These are phyloP conservation scores for Darksidea phi DNA, from an alignment of 495 filamentous ascomycete genomes.

Conservation along the genomic window DNA sequence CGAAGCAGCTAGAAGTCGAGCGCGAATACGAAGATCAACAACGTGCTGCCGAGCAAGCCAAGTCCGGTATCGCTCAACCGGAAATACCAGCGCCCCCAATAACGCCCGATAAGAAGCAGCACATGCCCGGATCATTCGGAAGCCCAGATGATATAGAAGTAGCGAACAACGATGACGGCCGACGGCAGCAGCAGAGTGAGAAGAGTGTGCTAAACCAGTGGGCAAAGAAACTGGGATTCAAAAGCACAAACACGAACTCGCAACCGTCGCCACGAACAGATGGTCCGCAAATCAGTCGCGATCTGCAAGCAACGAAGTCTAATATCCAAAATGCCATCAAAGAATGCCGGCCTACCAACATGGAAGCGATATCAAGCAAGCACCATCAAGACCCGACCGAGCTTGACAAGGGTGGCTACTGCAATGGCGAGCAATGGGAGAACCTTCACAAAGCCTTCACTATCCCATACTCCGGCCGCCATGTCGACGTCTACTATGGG, in stretches of 20 bases:
- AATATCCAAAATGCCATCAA: slow-evolving; percentile 79
- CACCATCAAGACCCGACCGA: slow-evolving; percentile 52
- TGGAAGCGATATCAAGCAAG: slow-evolving; percentile 21
- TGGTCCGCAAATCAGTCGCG: slow-evolving; percentile 54
- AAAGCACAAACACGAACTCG: slow-evolving; percentile 11
- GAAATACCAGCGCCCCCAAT: slow-evolving; percentile 43
- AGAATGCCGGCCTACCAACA: slow-evolving; percentile 72
- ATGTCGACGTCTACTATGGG: slow-evolving; percentile 61
- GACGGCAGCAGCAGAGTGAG: slow-evolving; percentile 36
- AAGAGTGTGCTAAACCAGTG: slow-evolving; percentile 34
- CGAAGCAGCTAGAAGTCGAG: slow-evolving; percentile 64
- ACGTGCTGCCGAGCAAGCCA: slow-evolving; percentile 60
- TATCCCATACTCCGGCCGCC: slow-evolving; percentile 52
- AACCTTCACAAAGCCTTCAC: slow-evolving; percentile 75
- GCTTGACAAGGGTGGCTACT: slow-evolving; percentile 78
- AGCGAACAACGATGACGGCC: not conserved
- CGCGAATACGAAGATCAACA: slow-evolving; percentile 75
- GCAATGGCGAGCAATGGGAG: slow-evolving; percentile 75
- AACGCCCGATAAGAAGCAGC: slow-evolving; percentile 40
- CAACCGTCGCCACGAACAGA: slow-evolving; percentile 42
- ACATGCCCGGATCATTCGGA: slow-evolving; percentile 38
- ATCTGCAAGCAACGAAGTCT: slow-evolving; percentile 25
- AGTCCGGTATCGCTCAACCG: slow-evolving; percentile 50
- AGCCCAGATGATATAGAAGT: slow-evolving; percentile 16
- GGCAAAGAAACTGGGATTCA: slow-evolving; percentile 29